Base-by-base conservation (phyloP, 345 rosid species). In the Camelina sativa region DNA sequence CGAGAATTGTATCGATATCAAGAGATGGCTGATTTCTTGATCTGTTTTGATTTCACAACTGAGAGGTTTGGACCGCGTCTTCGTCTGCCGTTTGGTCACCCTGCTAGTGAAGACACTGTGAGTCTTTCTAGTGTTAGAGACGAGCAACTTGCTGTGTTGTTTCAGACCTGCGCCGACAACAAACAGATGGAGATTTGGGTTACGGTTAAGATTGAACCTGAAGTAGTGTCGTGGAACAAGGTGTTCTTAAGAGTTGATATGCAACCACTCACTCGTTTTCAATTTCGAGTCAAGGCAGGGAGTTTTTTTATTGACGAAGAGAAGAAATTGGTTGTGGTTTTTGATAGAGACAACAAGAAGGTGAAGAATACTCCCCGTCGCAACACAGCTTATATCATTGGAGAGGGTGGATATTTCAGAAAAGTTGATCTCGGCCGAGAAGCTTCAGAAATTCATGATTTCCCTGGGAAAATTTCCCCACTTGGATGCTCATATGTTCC, bases 381-480 rank as follows among this genome's bases (percentile, higher is more conserved):
- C n/a, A 67, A 52, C 71, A 15, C 11, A 52, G 62, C 62, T 67
- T 37, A 67, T 10, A 25, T 67, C 22, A 52, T 67, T 67, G 71
- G 71, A 38, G 61, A 52, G 7, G 23, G 40, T 67, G 60, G 60
- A 23, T 67, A 37, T 53, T 37, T 13, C 50, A 37, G 35, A 52
- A 6, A 67, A 52, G 48, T 37, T 5, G 61, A 67, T 9, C 37
- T 67, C n/a, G 37, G 37, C 22, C 22, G 23, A 53, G 50, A 52
- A 67, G 3, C 61, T 15, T 6, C 34, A 22, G 50, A n/a, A 9
- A 3, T 2, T 1, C 0, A 1, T 8, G 7, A 53, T 15, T 6
- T 1, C n/a, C 23, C 61, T 20, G 22, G 22, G 22, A 20, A 20
- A 20, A 20, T 20, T 20, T 20, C 22, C n/a, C 23, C 61, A 4